Percentiles rank a stretch among this genome's conserved stretches.
Evolutionary conservation across 805 yeast genomes (phyloP).

Genomic region (Wickerhamomyces canadensis): DNA sequence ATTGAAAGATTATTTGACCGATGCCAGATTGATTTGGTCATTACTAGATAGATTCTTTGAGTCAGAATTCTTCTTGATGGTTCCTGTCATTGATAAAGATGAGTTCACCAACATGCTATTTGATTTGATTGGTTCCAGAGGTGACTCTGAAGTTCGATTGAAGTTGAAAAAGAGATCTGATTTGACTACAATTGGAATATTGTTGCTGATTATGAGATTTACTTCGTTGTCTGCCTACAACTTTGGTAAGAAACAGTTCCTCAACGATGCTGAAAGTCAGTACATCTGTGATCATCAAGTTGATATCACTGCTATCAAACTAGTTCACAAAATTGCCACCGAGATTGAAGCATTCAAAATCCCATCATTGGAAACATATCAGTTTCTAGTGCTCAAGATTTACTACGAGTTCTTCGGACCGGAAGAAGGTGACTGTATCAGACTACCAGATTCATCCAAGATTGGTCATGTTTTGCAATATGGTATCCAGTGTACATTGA

Average conservation of each 20-base stretch:
- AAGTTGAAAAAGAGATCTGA: slow-evolving; percentile 15
- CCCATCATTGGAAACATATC: slow-evolving; percentile 14
- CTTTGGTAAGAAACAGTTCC: slow-evolving; percentile 9
- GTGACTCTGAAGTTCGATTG: slow-evolving; percentile 1
- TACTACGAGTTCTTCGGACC: slow-evolving; percentile 16
- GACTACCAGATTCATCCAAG: slow-evolving; percentile 11
- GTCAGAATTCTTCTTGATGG: slow-evolving; percentile 15
- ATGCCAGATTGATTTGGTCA: slow-evolving; percentile 20
- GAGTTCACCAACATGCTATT: slow-evolving; percentile 12
- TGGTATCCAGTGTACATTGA: slow-evolving; percentile 17
- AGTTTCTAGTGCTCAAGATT: slow-evolving; percentile 13
- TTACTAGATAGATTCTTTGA: slow-evolving; percentile 21
- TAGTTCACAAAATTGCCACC: slow-evolving; percentile 9
- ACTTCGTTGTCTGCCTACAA: slow-evolving; percentile 17
- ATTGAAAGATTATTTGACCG: slow-evolving; percentile 7
- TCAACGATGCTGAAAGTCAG: slow-evolving; percentile 4
- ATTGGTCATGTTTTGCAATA: slow-evolving; percentile 19
- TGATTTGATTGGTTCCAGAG: slow-evolving; percentile 15
- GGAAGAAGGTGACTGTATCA: slow-evolving; percentile 22
- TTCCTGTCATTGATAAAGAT: slow-evolving; percentile 16
- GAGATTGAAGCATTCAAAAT: slow-evolving; percentile 14
- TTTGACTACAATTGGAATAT: slow-evolving; percentile 14
- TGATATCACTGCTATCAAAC: slow-evolving; percentile 4
- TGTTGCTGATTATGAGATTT: slow-evolving; percentile 20
- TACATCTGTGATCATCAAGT: slow-evolving; percentile 19